These are phyloP conservation scores for Pyrus betulifolia DNA, from an alignment of 306 rosid genomes.

Conservation along the genomic window DNA sequence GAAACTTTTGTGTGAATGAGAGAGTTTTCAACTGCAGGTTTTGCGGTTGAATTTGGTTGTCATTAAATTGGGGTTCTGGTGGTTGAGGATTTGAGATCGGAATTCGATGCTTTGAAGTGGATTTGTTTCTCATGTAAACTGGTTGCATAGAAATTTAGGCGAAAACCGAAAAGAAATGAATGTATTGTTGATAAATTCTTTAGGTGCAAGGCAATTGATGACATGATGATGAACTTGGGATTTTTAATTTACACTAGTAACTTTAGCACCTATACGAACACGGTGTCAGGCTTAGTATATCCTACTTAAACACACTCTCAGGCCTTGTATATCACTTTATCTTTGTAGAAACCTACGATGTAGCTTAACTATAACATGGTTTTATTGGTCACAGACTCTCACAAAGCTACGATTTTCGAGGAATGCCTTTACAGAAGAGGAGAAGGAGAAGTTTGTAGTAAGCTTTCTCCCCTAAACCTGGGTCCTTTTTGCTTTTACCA, in stretches of 20 bases:
- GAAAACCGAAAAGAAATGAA: neutral
- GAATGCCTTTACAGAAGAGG: slow-evolving; percentile 49
- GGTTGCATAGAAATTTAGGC: neutral
- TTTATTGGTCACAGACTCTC: slow-evolving; percentile 53
- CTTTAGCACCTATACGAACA: neutral
- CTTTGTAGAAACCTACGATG: neutral
- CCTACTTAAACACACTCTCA: neutral
- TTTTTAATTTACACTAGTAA: neutral
- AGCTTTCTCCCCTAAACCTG: neutral
- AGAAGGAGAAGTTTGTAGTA: slow-evolving; percentile 59
- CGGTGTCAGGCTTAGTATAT: neutral
- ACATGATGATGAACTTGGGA: neutral
- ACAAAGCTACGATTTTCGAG: slow-evolving; percentile 92
- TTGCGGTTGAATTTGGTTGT: neutral
- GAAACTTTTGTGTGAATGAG: neutral
- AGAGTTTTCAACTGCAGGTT: neutral
- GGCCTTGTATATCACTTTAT: neutral
- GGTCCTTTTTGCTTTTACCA: neutral
- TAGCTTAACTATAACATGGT: slow-evolving; percentile 4
- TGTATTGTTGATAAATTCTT: neutral
- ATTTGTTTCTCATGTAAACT: neutral
- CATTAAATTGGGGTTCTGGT: neutral
- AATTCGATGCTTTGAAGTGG: neutral
- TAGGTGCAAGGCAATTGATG: neutral
- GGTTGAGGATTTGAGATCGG: neutral